Conservation (phyloP, 768 basidiomycete genomes). For the Termitomyces sp. region DNA sequence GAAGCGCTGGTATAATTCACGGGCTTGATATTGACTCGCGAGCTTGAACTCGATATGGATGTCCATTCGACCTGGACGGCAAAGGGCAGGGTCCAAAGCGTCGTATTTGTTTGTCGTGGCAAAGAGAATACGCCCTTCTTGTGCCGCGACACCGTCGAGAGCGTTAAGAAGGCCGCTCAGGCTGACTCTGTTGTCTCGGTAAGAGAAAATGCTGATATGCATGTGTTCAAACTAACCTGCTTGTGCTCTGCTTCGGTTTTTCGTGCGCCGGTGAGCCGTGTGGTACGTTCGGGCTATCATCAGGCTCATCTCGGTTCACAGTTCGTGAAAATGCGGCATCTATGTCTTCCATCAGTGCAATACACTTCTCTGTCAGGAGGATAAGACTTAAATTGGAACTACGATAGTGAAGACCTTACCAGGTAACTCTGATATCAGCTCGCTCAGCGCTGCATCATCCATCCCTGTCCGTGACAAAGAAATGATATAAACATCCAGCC, state of each 20-base stretch:
- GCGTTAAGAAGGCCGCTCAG: constrained; percentile 76
- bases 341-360: constrained; percentile 82
- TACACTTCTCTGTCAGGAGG: constrained; percentile 44
- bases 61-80: constrained; percentile 80
- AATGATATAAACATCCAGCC: constrained; percentile 69
- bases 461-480: constrained; percentile 54
- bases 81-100: constrained; percentile 69
- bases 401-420: constrained; percentile 24
- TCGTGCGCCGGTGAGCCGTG: neutral
- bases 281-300: neutral
- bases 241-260: constrained; percentile 9
- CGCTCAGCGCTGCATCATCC: constrained; percentile 51
- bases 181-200: constrained; percentile 40
- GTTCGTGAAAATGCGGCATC: constrained; percentile 66
- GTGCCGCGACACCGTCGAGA: constrained; percentile 76
- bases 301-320: constrained; percentile 35
- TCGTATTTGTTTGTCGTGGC: constrained; percentile 77
- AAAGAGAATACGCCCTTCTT: constrained; percentile 79
- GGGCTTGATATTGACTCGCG: constrained; percentile 68
- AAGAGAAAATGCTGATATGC: neutral
- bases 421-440: constrained; percentile 60
- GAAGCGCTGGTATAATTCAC: constrained; percentile 65
- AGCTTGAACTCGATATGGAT: constrained; percentile 73
- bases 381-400: neutral
- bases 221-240: constrained; percentile 8